phyloP scores from a whole-genome alignment of 805 yeast genomes.

The Kodamaea kaohsiungensis region DNA sequence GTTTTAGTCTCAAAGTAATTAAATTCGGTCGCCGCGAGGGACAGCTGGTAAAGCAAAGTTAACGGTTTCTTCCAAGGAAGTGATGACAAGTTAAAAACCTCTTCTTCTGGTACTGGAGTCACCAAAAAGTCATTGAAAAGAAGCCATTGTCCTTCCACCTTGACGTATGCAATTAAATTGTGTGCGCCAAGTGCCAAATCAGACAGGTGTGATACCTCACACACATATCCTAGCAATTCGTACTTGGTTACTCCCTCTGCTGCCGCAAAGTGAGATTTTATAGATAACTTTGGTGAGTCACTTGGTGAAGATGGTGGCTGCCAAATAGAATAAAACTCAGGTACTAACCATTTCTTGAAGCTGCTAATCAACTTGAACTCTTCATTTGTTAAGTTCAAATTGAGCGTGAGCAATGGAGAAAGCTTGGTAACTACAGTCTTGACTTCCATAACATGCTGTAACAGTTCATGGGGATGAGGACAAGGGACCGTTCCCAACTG shows the following conservation, averaged over 20 bases:
- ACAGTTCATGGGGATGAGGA: constrained; percentile 40
- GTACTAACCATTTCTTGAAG: constrained; percentile 58
- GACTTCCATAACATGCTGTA: constrained; percentile 48
- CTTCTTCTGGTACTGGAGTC: constrained; percentile 67
- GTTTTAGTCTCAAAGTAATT: constrained; percentile 33
- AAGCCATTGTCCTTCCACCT: constrained; percentile 63
- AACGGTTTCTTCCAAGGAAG: constrained; percentile 83
- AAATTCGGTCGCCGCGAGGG: constrained; percentile 47
- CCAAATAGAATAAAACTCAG: constrained; percentile 50
- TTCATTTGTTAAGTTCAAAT: constrained; percentile 53
- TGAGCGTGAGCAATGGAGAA: constrained; percentile 67
- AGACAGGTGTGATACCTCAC: constrained; percentile 56
- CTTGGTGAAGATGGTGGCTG: constrained; percentile 4
- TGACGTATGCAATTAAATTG: constrained; percentile 61
- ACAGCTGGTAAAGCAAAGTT: constrained; percentile 61
- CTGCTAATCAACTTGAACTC: constrained; percentile 55
- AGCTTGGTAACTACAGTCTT: constrained; percentile 50
- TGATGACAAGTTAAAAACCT: constrained; percentile 69
- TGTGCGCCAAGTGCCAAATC: constrained; percentile 43
- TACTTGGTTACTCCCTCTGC: constrained; percentile 45
- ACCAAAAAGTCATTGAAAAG: constrained; percentile 92
- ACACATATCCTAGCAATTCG: constrained; percentile 68
- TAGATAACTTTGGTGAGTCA: constrained; percentile 4
- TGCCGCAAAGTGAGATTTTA: constrained; percentile 4
- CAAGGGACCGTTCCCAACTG: constrained; percentile 50